phyloP scores from a whole-genome alignment of 2,329 filamentous ascomycete species.

The Cercospora sp. region DNA sequence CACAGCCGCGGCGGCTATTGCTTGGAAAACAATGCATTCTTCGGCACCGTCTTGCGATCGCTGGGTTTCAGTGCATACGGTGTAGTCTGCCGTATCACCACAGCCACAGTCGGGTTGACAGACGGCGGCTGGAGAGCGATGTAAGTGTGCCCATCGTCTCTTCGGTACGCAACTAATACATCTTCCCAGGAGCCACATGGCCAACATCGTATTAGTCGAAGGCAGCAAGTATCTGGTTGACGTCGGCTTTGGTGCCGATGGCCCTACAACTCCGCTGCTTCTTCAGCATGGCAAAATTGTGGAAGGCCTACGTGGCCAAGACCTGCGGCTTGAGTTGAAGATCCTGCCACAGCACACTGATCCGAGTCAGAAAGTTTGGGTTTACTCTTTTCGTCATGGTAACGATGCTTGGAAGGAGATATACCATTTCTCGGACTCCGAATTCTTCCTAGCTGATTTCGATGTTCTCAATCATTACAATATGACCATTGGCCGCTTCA shows the following conservation, averaged over 20 bases:
- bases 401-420: slow-evolving; percentile 55
- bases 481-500: slow-evolving; percentile 30
- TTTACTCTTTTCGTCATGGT: slow-evolving; percentile 41
- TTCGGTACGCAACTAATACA: neutral
- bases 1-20: slow-evolving; percentile 59
- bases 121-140: neutral
- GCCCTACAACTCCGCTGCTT: slow-evolving; percentile 59
- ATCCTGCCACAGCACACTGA: slow-evolving; percentile 20
- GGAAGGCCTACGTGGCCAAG: slow-evolving; percentile 4
- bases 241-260: slow-evolving; percentile 65
- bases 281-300: slow-evolving; percentile 50
- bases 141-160: neutral
- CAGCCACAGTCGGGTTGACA: neutral
- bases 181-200: slow-evolving; percentile 38
- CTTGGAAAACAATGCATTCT: slow-evolving; percentile 60
- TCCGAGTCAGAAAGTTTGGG: slow-evolving; percentile 44
- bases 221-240: slow-evolving; percentile 58
- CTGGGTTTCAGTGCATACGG: slow-evolving; percentile 52
- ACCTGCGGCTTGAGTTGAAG: slow-evolving; percentile 25
- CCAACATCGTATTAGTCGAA: slow-evolving; percentile 50
- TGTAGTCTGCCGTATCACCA: slow-evolving; percentile 1
- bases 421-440: slow-evolving; percentile 66
- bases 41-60: slow-evolving; percentile 53
- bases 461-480: slow-evolving; percentile 60
- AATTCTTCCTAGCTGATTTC: slow-evolving; percentile 64